Evolutionary conservation across 768 basidiomycete species (phyloP).

Genomic region (Termitomyces sp.): DNA sequence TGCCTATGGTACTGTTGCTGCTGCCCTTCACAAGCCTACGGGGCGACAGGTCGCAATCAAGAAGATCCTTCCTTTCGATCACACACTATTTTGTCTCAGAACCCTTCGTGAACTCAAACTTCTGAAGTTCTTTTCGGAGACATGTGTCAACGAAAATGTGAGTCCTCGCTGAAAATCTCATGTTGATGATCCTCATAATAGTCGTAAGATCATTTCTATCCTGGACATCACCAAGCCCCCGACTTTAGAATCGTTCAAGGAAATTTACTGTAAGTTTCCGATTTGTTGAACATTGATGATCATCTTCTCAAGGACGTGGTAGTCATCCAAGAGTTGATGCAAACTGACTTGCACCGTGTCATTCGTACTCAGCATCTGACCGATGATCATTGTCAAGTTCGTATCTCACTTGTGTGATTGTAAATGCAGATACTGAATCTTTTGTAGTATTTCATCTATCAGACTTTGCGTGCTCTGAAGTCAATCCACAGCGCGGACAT

Average conservation of each 20-base stretch:
- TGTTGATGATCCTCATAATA: conserved; percentile 1
- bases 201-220: conserved; percentile 78
- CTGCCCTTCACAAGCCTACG: conserved; percentile 79
- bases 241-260: conserved; percentile 71
- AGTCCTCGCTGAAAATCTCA: conserved; percentile 10
- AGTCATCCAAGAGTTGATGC: conserved; percentile 88
- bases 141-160: conserved; percentile 79
- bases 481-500: conserved; percentile 95
- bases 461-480: conserved; percentile 92
- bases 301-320: conserved; percentile 8
- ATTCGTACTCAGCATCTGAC: conserved; percentile 87
- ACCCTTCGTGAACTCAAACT: conserved; percentile 92
- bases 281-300: not conserved
- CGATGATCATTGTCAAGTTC: conserved; percentile 83
- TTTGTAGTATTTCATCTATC: conserved; percentile 82
- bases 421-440: not conserved
- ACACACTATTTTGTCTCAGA: conserved; percentile 84
- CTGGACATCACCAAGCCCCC: conserved; percentile 86
- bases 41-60: conserved; percentile 90
- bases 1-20: conserved; percentile 87
- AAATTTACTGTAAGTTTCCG: conserved; percentile 66
- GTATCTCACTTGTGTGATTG: conserved; percentile 1
- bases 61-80: conserved; percentile 93
- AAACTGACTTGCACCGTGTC: conserved; percentile 87
- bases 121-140: conserved; percentile 77